Evolutionary conservation across 345 rosid species (phyloP), one percentile per base, ranked within the genome.

Genomic region (Aethionema arabicum): DNA sequence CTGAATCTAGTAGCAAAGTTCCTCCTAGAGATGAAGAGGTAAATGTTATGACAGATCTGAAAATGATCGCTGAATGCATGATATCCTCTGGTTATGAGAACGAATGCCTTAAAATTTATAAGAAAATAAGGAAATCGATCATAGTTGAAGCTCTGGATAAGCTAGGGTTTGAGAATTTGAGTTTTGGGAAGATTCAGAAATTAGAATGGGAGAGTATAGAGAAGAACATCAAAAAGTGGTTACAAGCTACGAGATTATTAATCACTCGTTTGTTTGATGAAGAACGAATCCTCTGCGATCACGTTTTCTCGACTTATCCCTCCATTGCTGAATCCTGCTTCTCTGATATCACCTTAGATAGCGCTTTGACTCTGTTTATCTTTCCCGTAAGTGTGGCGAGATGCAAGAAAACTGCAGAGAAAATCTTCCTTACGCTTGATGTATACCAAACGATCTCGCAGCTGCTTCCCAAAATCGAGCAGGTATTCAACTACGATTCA

Each of bases 21-120:
- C 52, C 54, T 11, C 75, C 70, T 7, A 70, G 21, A 31, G 50
- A 76, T 43, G 61, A 70, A 66, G 54, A 63, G 11, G 39, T 63
- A 4, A 60, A 76, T 14, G 83, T 74, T 8, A 82, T 95, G 88
- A 70, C 80, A 5, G 91, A 90, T 61, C 72, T 93, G 56, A 80
- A 72, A 63, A 63, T 81, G 41, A 84, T 93, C 9, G 96, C 96
- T 4, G 95, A 93, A 14, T 87, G 99, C 69, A 93, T 93, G 99
- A 84, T 93, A 47, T 52, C 73, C 5, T 67, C 83, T 0, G 99
- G 99, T 4, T 84, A 84, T 35, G 78, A 76, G 11, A 77, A 80
- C 68, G 97, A 93, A 66, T 93, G 96, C 48, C 35, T 84, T 31
- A 61, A 55, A 30, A 68, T 78, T 0, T 93, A 93, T 79, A 78